Evolutionary conservation across 495 filamentous ascomycete species (phyloP).

Genomic region (Tuber calosporum): DNA sequence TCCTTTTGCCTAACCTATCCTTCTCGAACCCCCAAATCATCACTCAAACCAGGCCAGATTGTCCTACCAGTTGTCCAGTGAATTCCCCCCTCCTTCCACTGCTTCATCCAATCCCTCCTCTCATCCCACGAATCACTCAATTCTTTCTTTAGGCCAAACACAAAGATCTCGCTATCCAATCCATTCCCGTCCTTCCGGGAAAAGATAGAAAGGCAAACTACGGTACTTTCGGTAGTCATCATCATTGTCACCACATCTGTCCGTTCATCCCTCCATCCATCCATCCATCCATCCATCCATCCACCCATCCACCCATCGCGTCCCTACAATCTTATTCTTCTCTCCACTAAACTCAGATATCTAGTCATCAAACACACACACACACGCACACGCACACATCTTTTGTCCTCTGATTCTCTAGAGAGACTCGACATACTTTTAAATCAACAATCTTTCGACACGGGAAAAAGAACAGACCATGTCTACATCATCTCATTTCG

Average conservation of each 20-base stretch:
- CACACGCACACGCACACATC: neutral
- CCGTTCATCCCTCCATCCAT: neutral
- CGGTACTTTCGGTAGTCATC: neutral
- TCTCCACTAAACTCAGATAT: neutral
- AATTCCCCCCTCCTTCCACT: neutral
- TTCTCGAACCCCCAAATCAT: conserved; percentile 1
- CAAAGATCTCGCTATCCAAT: neutral
- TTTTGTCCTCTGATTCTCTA: neutral
- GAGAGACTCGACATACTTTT: neutral
- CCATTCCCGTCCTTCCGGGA: neutral
- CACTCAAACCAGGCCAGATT: neutral
- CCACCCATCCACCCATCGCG: neutral
- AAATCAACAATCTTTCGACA: neutral
- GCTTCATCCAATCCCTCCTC: neutral
- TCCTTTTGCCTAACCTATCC: neutral
- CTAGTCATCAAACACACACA: neutral
- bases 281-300: neutral
- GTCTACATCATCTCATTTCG: conserved; percentile 36
- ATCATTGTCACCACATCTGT: neutral
- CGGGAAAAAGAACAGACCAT: conserved; percentile 27
- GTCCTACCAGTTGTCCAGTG: neutral
- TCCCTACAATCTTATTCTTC: neutral
- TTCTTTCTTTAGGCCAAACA: neutral
- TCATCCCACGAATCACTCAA: neutral
- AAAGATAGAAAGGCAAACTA: neutral